These are phyloP conservation scores for Stephanodiscus triporus DNA, from an alignment of 108 stramenopile genomes.

Conservation along the genomic window DNA sequence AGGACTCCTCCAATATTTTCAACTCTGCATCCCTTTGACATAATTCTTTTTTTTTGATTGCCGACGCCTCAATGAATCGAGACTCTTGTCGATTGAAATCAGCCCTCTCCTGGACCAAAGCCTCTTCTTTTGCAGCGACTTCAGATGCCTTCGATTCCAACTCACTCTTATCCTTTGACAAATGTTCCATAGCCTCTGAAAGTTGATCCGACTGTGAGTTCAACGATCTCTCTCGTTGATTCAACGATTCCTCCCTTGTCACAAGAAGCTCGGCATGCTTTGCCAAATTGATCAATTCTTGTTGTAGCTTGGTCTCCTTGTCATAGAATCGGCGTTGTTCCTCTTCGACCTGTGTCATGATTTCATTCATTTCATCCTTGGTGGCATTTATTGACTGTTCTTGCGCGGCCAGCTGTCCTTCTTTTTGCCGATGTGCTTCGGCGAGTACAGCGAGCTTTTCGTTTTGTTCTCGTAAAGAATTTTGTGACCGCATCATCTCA, in stretches of 20 bases:
- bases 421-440: slow-evolving; percentile 22
- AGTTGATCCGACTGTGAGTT: slow-evolving; percentile 19
- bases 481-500: slow-evolving; percentile 24
- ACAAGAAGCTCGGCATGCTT: slow-evolving; percentile 17
- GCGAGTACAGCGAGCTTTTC: slow-evolving; percentile 19
- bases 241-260: slow-evolving; percentile 9
- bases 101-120: neutral
- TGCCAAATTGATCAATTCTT: slow-evolving; percentile 26
- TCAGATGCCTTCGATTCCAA: slow-evolving; percentile 17
- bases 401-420: slow-evolving; percentile 19
- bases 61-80: slow-evolving; percentile 14
- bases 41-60: neutral
- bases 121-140: slow-evolving; percentile 12
- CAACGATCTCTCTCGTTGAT: slow-evolving; percentile 3
- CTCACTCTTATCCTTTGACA: slow-evolving; percentile 24
- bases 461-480: slow-evolving; percentile 31
- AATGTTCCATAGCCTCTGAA: slow-evolving; percentile 2
- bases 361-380: slow-evolving; percentile 14
- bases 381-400: slow-evolving; percentile 26
- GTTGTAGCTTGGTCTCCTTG: slow-evolving; percentile 19
- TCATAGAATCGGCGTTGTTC: slow-evolving; percentile 21
- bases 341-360: slow-evolving; percentile 39
- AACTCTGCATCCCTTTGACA: slow-evolving; percentile 21
- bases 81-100: slow-evolving; percentile 16
- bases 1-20: slow-evolving; percentile 24